Base-by-base conservation (phyloP, 2,329 filamentous ascomycete genomes). In the Corinectria fuckeliana region DNA sequence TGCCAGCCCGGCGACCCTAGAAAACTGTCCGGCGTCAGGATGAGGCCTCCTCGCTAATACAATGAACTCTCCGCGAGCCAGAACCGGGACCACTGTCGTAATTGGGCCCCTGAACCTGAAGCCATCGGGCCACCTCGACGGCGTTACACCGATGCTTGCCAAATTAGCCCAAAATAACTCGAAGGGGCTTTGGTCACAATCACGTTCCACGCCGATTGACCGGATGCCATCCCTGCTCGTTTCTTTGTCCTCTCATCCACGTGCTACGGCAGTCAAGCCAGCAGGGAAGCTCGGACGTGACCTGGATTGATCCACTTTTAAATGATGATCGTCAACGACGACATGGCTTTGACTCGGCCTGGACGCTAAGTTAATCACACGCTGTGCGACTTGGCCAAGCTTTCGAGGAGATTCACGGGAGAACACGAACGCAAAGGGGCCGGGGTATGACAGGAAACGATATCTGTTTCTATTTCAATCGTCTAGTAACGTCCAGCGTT, bases 1-100 rank as follows among this genome's bases (percentile, higher is more conserved):
- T 58, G 59, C 62, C 42, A 60, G 54, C 55, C 50, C 47, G 41
- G 41, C 42, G 28, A 55, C 42, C 32, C 49, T 26, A 60, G 23
- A 36, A 23, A 56, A 21, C 42, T 18, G 45, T 48, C 28, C 18
- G 32, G n/a, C 32, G 44, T 51, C 47, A 52, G n/a, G 58, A 60
- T 63, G 67, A 69, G 67, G 67, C 67, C 67, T 69, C 67, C 53
- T 50, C 51, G 48, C 45, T n/a, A n/a, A n/a, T n/a, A n/a, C n/a
- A n/a, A 38, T 44, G 25, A 20, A 26, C 16, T 28, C 21, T 50
- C 32, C 28, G 21, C 36, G 18, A 50, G 20, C 39, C 56, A 45
- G 25, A 45, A 48, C n/a, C n/a, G n/a, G 13, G 13, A 5, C 5
- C 11, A 5, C 13, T 6, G 38, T 45, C 25, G 28, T 25, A 34